Evolutionary conservation across 129 eudicot species (phyloP), one percentile per base, ranked within the genome.

Genomic region (Dittrichia graveolens): DNA sequence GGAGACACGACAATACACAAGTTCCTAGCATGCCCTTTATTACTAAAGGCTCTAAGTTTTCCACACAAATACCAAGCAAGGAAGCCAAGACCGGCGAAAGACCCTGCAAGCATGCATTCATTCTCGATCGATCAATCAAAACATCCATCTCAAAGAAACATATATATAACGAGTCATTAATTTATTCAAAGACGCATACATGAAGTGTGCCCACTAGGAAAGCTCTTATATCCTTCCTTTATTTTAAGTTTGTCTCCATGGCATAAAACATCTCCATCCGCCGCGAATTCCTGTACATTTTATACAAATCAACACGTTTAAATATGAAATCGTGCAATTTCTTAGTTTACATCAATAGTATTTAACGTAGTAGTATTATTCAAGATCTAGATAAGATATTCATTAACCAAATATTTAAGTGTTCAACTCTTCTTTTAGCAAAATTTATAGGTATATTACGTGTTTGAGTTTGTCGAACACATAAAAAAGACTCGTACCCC

Each of bases 201-300:
- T 18, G 95, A 85, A 65, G 89, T 80, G 63, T 88, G 95, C 49
- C 96, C 96, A 67, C 96, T 86, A 8, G 96, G 96, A 38, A 89
- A 89, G 79, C 91, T 89, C 70, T 89, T 89, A 63, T 89, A 80
- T 69, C 96, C 96, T 84, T 89, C 96, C 79, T 89, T 89, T 50
- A 89, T 77, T 24, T 72, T 75, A 13, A 62, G 79, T 39, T 5
- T 57, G 8, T 76, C 66, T 47, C 84, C 76, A 73, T 77, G 75
- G 61, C 95, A 88, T 78, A 69, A n/a, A 71, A 85, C 91, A 83
- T 85, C 78, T 61, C 90, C 88, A 57, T 82, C 72, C 5, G 54
- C 57, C 16, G 40, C 49, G 10, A 61, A 78, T 48, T 38, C 67
- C 82, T 78, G 44, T 15, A 61, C 15, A 53, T 14, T 16, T 15